phyloP scores from a whole-genome alignment of 2,329 filamentous ascomycete genomes.

The Botryotinia globosa region DNA sequence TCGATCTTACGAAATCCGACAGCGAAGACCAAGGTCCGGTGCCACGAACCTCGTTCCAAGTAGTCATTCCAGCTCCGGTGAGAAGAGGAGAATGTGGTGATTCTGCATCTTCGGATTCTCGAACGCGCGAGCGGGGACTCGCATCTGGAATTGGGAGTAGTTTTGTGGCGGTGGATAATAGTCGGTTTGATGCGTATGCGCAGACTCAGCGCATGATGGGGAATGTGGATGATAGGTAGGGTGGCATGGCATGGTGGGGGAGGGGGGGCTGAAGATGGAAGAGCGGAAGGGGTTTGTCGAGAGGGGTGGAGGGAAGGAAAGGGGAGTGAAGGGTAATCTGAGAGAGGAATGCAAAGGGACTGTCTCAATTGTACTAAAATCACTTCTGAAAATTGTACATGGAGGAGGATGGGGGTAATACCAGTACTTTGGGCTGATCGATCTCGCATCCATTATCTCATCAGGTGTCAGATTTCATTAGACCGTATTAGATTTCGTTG shows the following conservation, averaged over 20 bases:
- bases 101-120: neutral
- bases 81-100: neutral
- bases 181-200: slow-evolving; percentile 25
- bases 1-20: neutral
- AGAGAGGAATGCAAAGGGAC: too few species aligned
- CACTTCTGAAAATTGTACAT: neutral
- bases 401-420: too few species aligned
- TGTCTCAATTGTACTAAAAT: neutral
- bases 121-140: neutral
- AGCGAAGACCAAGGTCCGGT: neutral
- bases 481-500: too few species aligned
- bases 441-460: neutral
- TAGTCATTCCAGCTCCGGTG: neutral
- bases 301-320: too few species aligned
- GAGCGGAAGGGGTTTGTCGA: neutral
- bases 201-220: slow-evolving; percentile 24
- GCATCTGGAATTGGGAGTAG: neutral
- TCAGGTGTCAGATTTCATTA: neutral
- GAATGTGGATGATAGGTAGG: neutral
- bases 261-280: too few species aligned
- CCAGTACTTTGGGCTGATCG: neutral
- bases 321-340: too few species aligned
- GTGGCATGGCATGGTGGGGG: neutral
- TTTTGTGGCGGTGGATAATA: slow-evolving; percentile 32
- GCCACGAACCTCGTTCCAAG: neutral